Conservation (phyloP, 2,329 filamentous ascomycete species). For the Fusarium newnesense region DNA sequence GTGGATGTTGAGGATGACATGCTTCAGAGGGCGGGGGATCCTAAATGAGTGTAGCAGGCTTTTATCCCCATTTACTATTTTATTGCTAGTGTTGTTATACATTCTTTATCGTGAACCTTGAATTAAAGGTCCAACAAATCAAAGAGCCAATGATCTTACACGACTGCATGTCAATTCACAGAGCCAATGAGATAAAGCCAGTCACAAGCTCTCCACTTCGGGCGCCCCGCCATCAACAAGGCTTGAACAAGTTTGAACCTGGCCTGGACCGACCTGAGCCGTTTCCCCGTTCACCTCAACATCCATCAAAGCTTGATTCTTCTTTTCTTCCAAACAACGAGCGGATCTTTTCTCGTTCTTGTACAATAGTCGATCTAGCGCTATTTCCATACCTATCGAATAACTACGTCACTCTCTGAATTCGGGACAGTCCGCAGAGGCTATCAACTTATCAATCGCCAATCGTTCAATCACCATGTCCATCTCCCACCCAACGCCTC, state of each 20-base stretch:
- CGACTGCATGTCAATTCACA: constrained; percentile 11
- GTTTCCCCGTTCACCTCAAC: constrained; percentile 36
- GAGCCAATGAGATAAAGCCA: constrained; percentile 18
- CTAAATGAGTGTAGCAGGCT: no score
- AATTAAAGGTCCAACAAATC: not conserved
- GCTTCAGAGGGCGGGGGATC: not conserved
- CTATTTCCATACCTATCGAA: not conserved
- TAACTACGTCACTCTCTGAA: not conserved
- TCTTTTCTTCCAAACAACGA: not conserved
- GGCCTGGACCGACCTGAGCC: constrained; percentile 21
- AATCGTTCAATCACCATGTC: constrained; percentile 45
- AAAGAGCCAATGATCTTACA: constrained; percentile 45
- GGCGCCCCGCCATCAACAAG: constrained; percentile 31
- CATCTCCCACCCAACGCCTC: constrained; percentile 57
- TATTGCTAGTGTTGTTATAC: not conserved
- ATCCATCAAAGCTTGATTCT: constrained; percentile 15
- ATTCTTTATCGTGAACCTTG: not conserved
- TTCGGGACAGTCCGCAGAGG: not conserved
- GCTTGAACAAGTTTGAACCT: constrained; percentile 23
- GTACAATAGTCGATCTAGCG: not conserved
- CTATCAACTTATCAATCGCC: not conserved
- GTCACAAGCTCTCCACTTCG: constrained; percentile 25
- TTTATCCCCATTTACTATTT: not conserved
- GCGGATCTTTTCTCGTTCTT: not conserved
- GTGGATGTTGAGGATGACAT: constrained; percentile 48